Conservation (phyloP, 1,284 basidiomycete genomes). For the Fomitopsis pinicola region DNA sequence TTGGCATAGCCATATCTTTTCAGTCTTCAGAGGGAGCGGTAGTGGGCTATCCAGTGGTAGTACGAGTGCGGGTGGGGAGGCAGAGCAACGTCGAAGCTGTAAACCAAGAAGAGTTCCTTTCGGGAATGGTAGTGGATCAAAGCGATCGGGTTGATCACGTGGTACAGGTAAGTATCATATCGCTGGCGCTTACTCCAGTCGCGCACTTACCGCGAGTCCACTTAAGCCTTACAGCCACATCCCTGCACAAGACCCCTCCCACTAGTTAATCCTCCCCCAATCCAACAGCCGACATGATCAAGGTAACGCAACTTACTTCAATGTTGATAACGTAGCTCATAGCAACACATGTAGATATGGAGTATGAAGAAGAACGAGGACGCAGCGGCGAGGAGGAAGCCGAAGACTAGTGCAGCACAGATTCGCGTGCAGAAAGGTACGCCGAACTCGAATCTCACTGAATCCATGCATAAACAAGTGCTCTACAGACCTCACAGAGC, state of each 20-base stretch:
- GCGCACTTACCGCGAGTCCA: conserved; percentile 12
- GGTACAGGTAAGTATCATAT: background rate
- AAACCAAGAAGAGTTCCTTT: background rate
- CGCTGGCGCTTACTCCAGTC: background rate
- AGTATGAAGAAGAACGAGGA: conserved; percentile 97
- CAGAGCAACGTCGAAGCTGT: background rate
- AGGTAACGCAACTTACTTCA: conserved; percentile 32
- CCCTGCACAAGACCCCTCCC: conserved; percentile 3
- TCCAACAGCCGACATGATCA: conserved; percentile 43
- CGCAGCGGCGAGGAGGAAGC: conserved; percentile 91
- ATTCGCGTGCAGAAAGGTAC: conserved; percentile 97
- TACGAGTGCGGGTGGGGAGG: too few relatives aligned
- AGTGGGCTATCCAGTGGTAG: too few relatives aligned
- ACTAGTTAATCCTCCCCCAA: background rate
- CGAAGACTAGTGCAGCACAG: conserved; percentile 96
- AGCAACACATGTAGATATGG: conserved; percentile 69
- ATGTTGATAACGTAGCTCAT: background rate
- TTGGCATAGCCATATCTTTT: conserved; percentile 25
- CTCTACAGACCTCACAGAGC: conserved; percentile 85
- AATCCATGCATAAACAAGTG: background rate
- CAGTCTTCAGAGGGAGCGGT: background rate
- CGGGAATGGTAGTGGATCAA: background rate
- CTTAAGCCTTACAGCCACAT: background rate
- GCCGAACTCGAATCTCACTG: conserved; percentile 10
- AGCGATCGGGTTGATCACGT: background rate